Evolutionary conservation across 2,329 filamentous ascomycete species (phyloP), one percentile per base, ranked within the genome.

Genomic region (Raffaelea albimanens): DNA sequence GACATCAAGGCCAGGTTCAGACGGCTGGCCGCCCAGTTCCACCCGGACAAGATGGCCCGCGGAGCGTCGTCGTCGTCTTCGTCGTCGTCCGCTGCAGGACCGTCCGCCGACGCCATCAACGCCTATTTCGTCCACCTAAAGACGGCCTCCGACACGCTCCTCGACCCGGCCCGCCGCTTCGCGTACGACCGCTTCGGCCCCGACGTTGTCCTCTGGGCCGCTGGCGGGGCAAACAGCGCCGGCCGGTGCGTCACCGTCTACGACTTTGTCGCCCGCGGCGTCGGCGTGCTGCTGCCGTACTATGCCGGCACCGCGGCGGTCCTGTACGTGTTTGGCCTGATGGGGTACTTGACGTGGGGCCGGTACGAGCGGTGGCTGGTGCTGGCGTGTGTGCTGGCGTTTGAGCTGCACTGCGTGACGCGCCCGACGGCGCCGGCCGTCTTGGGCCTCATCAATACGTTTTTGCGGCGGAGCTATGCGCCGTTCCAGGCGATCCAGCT

Each of bases 141-240:
- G 69, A 71, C 82, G 41, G 89, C 88, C 5, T 80, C 87, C 59
- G 93, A 97, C 58, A 87, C 83, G 1, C 77, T 96, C 16, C 68
- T 80, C n/a, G 81, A 93, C 59, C 79, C 85, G 2, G 81, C 80
- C 1, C 82, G 78, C 58, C 76, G 88, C 48, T 95, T 93, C 62
- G 89, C 87, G 8, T 96, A 96, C 66, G 88, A 95, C 61, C 81
- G 88, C 43, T 89, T 95, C 62, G 90, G 90, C 0, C 83, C 87
- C 1, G 78, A 80, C 23, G 73, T 90, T 19, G 63, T 83, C 13
- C 61, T 63, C 9, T 91, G 83, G 83, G 40, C 9, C 69, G 75
- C 53, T 18, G 22, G 5, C n/a, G 40, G 14, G 19, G 19, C 33
- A 25, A 42, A 18, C 45, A 40, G 9, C 22, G 22, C 18, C 29